These are phyloP conservation scores for Colletotrichum sp. DNA, from an alignment of 2,329 filamentous ascomycete species.

Conservation along the genomic window DNA sequence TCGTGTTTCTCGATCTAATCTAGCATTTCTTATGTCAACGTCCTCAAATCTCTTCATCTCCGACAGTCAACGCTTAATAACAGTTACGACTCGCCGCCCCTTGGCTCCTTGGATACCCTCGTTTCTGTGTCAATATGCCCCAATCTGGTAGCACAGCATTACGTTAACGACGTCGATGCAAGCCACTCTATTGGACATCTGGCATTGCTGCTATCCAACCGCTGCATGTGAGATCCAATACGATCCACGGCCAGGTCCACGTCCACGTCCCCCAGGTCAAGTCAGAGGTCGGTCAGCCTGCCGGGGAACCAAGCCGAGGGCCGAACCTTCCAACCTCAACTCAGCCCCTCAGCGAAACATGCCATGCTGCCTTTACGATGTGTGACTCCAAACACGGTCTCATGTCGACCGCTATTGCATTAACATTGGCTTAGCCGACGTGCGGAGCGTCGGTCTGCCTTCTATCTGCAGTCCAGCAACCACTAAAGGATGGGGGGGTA, in stretches of 20 bases:
- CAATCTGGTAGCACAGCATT: slow-evolving; percentile 2
- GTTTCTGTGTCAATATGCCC: not conserved
- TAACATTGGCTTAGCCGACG: slow-evolving; percentile 8
- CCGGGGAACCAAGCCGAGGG: not conserved
- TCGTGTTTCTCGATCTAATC: not conserved
- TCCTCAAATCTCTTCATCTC: not conserved
- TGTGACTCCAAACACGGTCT: not conserved
- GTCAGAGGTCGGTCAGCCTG: not conserved
- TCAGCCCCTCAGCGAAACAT: not conserved
- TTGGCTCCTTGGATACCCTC: not conserved
- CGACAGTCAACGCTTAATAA: not conserved
- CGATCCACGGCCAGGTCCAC: slow-evolving; percentile 1
- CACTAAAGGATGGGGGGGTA: slow-evolving; percentile 9
- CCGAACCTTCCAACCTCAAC: not conserved
- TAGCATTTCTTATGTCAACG: slow-evolving; percentile 4
- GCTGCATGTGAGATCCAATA: slow-evolving; percentile 21
- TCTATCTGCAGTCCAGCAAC: not conserved
- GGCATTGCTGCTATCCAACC: not conserved
- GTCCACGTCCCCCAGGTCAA: not conserved
- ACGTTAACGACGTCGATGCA: slow-evolving; percentile 6
- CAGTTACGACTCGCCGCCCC: not conserved
- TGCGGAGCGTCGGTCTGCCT: not conserved
- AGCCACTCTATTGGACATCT: slow-evolving; percentile 14
- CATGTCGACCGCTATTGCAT: not conserved
- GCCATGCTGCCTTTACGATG: not conserved